phyloP scores from a whole-genome alignment of 352 stramenopile genomes.

The Aphanomyces invadans region DNA sequence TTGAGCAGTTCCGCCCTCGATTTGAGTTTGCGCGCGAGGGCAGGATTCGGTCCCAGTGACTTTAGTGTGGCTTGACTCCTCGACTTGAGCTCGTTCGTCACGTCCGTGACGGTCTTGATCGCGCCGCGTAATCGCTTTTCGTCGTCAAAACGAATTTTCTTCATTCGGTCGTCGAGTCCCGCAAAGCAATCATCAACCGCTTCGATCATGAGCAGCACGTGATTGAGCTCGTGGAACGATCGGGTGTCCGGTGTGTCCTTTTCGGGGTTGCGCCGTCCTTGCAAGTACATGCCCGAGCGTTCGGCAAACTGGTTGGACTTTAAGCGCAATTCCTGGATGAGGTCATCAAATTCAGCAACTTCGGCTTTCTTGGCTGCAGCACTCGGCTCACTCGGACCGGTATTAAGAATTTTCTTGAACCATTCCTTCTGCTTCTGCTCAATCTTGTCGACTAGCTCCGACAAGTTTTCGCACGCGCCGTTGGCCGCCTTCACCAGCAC shows the following conservation, averaged over 20 bases:
- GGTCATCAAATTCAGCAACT: constrained; percentile 62
- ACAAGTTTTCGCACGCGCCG: constrained; percentile 63
- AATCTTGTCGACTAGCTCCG: constrained; percentile 67
- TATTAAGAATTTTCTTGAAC: constrained; percentile 58
- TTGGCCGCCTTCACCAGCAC: constrained; percentile 65
- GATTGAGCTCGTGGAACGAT: constrained; percentile 59
- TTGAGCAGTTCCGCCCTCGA: constrained; percentile 67
- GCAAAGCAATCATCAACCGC: constrained; percentile 62
- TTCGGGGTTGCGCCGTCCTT: constrained; percentile 61
- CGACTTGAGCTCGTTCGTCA: constrained; percentile 55
- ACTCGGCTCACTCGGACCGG: constrained; percentile 33
- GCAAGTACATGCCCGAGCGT: constrained; percentile 78
- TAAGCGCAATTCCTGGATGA: constrained; percentile 76
- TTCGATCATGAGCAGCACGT: constrained; percentile 57
- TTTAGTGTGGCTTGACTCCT: constrained; percentile 46
- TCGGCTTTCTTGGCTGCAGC: constrained; percentile 82
- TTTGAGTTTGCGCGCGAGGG: constrained; percentile 49
- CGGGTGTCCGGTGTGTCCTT: constrained; percentile 64
- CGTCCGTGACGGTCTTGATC: constrained; percentile 46
- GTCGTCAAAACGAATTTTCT: constrained; percentile 33
- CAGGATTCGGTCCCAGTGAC: constrained; percentile 31
- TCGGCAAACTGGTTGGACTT: constrained; percentile 71
- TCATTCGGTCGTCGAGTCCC: constrained; percentile 72
- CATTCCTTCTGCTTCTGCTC: constrained; percentile 60
- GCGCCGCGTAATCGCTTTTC: constrained; percentile 71